These are phyloP conservation scores for Albizia julibrissin DNA, from an alignment of 306 rosid species.

Conservation along the genomic window DNA sequence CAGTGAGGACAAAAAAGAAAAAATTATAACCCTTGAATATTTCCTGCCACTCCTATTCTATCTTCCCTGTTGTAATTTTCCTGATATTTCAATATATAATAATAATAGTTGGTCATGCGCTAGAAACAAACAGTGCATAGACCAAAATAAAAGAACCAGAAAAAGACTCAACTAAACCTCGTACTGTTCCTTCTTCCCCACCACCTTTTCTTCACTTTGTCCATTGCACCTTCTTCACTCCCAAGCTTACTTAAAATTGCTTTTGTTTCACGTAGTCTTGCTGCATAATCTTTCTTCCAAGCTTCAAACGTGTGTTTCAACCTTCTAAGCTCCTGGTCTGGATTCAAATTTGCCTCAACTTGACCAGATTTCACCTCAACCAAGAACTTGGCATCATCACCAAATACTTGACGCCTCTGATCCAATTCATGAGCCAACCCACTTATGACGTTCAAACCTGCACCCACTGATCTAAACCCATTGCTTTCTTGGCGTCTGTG, in stretches of 20 bases:
- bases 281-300: slow-evolving; percentile 91
- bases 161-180: slow-evolving; percentile 54
- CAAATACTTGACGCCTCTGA: slow-evolving; percentile 95
- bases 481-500: slow-evolving; percentile 68
- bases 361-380: slow-evolving; percentile 98
- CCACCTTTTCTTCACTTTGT: slow-evolving; percentile 77
- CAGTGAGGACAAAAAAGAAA: background rate
- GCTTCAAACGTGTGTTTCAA: slow-evolving; percentile 90
- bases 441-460: slow-evolving; percentile 86
- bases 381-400: slow-evolving; percentile 95
- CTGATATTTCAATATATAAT: slow-evolving; percentile 24
- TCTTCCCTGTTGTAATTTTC: slow-evolving; percentile 28
- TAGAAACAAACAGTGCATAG: slow-evolving; percentile 37
- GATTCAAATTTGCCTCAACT: slow-evolving; percentile 84
- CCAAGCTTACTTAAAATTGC: slow-evolving; percentile 81
- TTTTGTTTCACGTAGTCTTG: slow-evolving; percentile 84
- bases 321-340: slow-evolving; percentile 89
- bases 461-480: slow-evolving; percentile 79
- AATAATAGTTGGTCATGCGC: slow-evolving; percentile 31
- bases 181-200: slow-evolving; percentile 97
- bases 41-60: slow-evolving; percentile 29
- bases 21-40: slow-evolving; percentile 17
- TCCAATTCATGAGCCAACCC: slow-evolving; percentile 88
- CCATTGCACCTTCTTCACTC: slow-evolving; percentile 65
- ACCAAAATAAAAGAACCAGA: slow-evolving; percentile 30